Evolutionary conservation across 164 flowering plant species (phyloP), one percentile per base, ranked within the genome.

Genomic region (Protea cynaroides): DNA sequence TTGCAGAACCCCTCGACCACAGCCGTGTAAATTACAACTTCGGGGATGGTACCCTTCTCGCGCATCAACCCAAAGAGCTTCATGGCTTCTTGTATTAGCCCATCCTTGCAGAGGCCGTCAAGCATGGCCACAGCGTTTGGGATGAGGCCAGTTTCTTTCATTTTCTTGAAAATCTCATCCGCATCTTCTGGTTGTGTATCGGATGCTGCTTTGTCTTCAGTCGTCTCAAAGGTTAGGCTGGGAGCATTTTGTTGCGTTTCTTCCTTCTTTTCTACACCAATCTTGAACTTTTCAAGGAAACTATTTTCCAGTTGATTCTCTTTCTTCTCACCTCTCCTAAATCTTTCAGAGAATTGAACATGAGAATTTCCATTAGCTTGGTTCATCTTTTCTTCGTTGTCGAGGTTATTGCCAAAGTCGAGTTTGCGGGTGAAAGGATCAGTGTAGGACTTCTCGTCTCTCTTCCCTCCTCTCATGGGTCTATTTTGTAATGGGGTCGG

Each of bases 121-220:
- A 95, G 97, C 99, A 95, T 95, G 17, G 97, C 90, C 21, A 95
- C 99, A 0, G 99, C 97, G 74, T 84, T 95, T 0, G 99, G 97
- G 24, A 95, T 86, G 17, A 95, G 80, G 5, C 99, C 97, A 0
- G 76, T 85, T 65, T 91, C 88, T 79, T 91, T 94, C 93, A 94
- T 88, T 40, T 84, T 84, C 82, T 67, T 84, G 76, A 94, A 94
- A 22, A 94, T 87, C 69, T 82, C 90, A 49, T 91, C 86, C 0
- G 94, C 85, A 36, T 93, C 89, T 51, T 78, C 52, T 7, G 80
- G 75, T 0, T 68, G 73, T 0, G 83, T 69, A 17, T 64, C 14
- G 24, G n/a, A 15, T 51, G 17, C 15, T 8, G 57, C 44, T 29
- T 15, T 14, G 2, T n/a, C 58, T 53, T 46, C 40, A 11, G n/a